Evolutionary conservation across 306 rosid species (phyloP).

Genomic region (Medicago ruthenica): DNA sequence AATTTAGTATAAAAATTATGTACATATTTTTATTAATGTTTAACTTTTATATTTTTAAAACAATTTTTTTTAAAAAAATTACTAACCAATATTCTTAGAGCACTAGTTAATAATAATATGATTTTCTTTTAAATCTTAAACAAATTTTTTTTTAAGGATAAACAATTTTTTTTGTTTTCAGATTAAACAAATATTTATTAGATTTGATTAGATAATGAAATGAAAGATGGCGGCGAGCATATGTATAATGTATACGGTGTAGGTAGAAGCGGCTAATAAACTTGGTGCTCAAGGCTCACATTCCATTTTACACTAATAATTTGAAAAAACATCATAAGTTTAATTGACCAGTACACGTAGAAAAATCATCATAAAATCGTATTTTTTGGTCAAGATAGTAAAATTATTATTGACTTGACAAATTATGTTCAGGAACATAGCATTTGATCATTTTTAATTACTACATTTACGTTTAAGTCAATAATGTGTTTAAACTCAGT

Average conservation of each 20-base stretch:
- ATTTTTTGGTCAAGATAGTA: no score
- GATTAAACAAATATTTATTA: neutral
- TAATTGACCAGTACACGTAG: conserved; percentile 3
- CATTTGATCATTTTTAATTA: neutral
- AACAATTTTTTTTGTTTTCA: no score
- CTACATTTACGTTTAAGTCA: neutral
- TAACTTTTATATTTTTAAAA: no score
- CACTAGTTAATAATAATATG: neutral
- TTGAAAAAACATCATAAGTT: neutral
- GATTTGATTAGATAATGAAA: neutral
- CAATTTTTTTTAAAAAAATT: no score
- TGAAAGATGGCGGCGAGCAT: conserved; percentile 40
- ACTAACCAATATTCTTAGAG: no score
- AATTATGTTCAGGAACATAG: neutral
- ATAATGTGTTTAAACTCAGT: neutral
- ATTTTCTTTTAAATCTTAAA: neutral
- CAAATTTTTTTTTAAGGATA: no score
- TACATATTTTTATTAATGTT: no score
- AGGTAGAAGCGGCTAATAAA: neutral
- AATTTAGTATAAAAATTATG: no score
- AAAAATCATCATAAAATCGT: conserved; percentile 16
- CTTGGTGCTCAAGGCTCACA: conserved; percentile 41
- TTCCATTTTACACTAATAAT: conserved; percentile 1
- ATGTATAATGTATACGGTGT: neutral
- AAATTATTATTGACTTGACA: neutral